Evolutionary conservation across 345 rosid genomes (phyloP), one percentile per base, ranked within the genome.

Genomic region (Boechera stricta): DNA sequence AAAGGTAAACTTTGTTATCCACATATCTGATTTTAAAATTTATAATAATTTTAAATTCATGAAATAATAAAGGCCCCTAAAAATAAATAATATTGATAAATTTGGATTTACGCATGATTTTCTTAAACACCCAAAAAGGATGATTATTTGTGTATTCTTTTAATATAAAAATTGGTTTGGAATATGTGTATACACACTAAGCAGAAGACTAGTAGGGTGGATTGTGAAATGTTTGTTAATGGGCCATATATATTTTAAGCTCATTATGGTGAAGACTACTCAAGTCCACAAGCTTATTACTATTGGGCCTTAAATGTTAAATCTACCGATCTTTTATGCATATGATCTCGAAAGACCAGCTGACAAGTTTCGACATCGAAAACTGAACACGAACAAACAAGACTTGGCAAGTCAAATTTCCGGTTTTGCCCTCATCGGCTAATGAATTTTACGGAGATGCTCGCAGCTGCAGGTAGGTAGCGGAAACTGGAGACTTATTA

Each of bases 391-490:
- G 54, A 69, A 38, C 53, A 56, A 5, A 41, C 44, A 41, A 41
- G 13, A 41, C 44, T 41, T 10, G 4, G 44, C 74, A 69, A 56
- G 36, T 29, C 1, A 53, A 65, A 18, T 7, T 65, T 45, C 78
- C 73, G n/a, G 24, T 48, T 58, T 67, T 58, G 0, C n/a, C 79
- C 79, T 67, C 54, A 41, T 21, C 55, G 38, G 10, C 62, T 36
- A 24, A 51, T 51, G 67, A 26, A 58, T 57, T 45, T 66, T 66
- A 75, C 73, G 10, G 21, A 57, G 57, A 44, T 64, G 64, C 12
- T 64, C 21, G 64, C 44, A 48, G 77, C 70, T 42, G 54, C 28
- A 55, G 64, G 49, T 64, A n/a, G 61, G 58, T 45, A 45, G 47
- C 58, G 42, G 42, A 69, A 69, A 55, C 41, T 39, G 29, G 16